Base-by-base conservation (phyloP, 371 early-diverging fungal species). In the Saksenaea oblongispora region DNA sequence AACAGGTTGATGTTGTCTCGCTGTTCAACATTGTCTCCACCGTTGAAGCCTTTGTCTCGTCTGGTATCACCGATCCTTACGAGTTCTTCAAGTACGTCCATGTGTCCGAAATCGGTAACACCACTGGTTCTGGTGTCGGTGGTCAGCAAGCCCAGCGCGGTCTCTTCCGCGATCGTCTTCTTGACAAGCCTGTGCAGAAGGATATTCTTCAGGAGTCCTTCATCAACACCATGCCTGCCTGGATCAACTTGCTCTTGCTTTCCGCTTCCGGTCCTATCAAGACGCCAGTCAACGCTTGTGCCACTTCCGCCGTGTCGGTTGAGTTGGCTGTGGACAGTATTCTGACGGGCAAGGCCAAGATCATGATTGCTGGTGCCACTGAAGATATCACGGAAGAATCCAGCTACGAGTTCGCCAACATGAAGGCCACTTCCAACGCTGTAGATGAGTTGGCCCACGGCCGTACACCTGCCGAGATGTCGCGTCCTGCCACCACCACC, bases 51-150 rank as follows among this genome's bases (percentile, higher is more conserved):
- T 82, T 98, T 67, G 83, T 95, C 41, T 84, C 94, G 34, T 87
- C 94, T 55, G 98, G 98, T 82, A 89, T 98, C 65, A 94, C 95
- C 31, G 98, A 98, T 70, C 96, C 98, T 31, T 98, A 98, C 82
- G 98, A 98, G 82, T 93, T 97, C 83, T 98, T 93, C 89, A 86
- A 91, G 76, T 95, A 97, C 74, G 93, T 98, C 64, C 97, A 98
- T 75, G 94, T 96, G 18, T 88, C 94, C 53, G 93, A 98, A 67
- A 88, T 98, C 55, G 98, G 98, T 71, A 98, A 94, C 80, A 80
- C 91, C 5, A 83, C 91, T 61, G 98, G 98, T 63, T 89, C 91
- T 10, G 91, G 91, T 73, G 86, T 91, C 5, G 97, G 97, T 84
- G 97, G 98, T 70, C 88, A 91, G 80, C 68, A 81, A 3, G 84